A percentile compares a stretch with the other conserved stretches of the same genome.
Evolutionary conservation across 2,329 filamentous ascomycete species (phyloP).

Genomic region (Ophiocordyceps robertsii): DNA sequence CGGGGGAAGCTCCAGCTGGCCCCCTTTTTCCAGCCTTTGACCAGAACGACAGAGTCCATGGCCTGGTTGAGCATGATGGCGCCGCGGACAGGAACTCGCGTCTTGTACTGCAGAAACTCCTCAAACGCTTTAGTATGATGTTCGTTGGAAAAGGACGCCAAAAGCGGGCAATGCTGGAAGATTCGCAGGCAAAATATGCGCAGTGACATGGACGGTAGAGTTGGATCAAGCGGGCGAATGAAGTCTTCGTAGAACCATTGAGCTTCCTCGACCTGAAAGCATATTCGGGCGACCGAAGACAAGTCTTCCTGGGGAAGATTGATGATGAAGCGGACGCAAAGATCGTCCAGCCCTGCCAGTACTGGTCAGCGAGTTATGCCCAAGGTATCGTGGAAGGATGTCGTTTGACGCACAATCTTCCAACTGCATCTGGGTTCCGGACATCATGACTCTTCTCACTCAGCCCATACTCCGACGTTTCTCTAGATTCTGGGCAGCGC

Average conservation of each 20-base stretch:
- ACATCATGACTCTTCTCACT: constrained; percentile 44
- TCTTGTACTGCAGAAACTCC: constrained; percentile 90
- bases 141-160: constrained; percentile 66
- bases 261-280: constrained; percentile 96
- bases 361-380: constrained; percentile 8
- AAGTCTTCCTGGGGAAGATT: constrained; percentile 90
- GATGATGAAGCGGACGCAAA: constrained; percentile 95
- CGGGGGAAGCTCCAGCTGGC: constrained; percentile 94
- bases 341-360: constrained; percentile 75
- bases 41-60: constrained; percentile 90
- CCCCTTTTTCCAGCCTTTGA: constrained; percentile 96
- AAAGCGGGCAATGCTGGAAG: constrained; percentile 85
- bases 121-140: constrained; percentile 76
- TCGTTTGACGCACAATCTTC: constrained; percentile 58
- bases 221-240: constrained; percentile 76
- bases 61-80: constrained; percentile 83
- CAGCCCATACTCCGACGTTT: constrained; percentile 14
- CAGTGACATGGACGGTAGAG: constrained; percentile 72
- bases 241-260: constrained; percentile 99
- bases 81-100: constrained; percentile 80
- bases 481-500: not conserved
- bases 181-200: constrained; percentile 79
- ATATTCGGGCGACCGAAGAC: constrained; percentile 80
- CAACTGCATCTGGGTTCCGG: constrained; percentile 67
- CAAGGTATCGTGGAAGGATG: not conserved